Conservation (phyloP, 257 asterid genomes). For the Verbena officinalis region DNA sequence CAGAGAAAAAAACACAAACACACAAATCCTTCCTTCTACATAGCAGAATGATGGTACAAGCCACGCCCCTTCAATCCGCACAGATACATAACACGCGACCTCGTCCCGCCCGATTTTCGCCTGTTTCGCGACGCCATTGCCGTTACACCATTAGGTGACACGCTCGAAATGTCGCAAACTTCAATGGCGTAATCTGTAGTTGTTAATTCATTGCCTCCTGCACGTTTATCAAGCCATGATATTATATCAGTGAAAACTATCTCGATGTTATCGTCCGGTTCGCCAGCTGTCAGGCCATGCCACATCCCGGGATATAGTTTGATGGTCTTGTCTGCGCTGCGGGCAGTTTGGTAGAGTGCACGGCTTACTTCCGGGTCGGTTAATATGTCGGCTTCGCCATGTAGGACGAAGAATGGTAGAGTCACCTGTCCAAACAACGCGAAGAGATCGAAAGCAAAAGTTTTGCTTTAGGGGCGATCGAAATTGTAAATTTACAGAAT, state of each 20-base stretch:
- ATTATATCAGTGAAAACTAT: constrained; percentile 76
- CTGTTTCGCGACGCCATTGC: constrained; percentile 25
- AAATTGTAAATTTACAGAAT: too few species aligned
- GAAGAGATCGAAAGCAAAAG: too few species aligned
- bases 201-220: constrained; percentile 1
- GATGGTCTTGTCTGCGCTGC: constrained; percentile 82
- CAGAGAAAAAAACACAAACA: neutral
- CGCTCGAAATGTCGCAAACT: neutral
- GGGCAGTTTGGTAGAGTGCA: constrained; percentile 66
- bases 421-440: constrained; percentile 54
- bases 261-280: constrained; percentile 45
- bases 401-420: constrained; percentile 80
- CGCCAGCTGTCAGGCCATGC: constrained; percentile 57
- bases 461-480: too few species aligned
- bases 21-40: constrained; percentile 24
- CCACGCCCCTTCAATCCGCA: constrained; percentile 63
- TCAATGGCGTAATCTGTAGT: neutral
- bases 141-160: constrained; percentile 20
- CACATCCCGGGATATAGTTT: constrained; percentile 89
- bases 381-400: constrained; percentile 88
- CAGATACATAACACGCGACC: constrained; percentile 43
- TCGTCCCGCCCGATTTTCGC: constrained; percentile 26
- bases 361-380: constrained; percentile 90
- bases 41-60: constrained; percentile 50
- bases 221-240: constrained; percentile 73